Percentiles rank a stretch among this genome's conserved stretches.
Evolutionary conservation across 495 filamentous ascomycete genomes (phyloP).

Genomic region (Penicillium bialowiezense): DNA sequence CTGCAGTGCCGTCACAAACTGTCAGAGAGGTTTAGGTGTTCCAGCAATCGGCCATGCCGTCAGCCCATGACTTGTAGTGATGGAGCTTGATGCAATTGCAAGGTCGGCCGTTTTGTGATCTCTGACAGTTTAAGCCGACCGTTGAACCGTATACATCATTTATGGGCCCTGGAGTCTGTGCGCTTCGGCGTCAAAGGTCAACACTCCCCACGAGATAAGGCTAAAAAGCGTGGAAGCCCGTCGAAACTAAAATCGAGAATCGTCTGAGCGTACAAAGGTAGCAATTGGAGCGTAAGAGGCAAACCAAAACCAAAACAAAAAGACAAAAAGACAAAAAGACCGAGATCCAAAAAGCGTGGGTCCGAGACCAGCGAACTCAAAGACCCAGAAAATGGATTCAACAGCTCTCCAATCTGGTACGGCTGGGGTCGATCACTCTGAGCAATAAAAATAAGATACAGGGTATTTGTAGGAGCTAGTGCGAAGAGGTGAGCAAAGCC

Average conservation of each 20-base stretch:
- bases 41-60: neutral
- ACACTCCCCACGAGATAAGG: neutral
- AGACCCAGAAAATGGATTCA: conserved; percentile 3
- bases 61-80: neutral
- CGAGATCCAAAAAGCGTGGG: conserved; percentile 11
- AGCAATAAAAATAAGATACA: no score
- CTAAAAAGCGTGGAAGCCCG: neutral
- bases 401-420: neutral
- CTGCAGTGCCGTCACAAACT: neutral
- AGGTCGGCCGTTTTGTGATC: conserved; percentile 9
- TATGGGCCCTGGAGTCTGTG: conserved; percentile 23
- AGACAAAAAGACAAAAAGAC: neutral
- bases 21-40: neutral
- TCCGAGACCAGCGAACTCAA: conserved; percentile 5
- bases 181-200: neutral
- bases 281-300: no score
- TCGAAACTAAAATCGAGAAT: no score
- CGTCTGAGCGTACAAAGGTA: no score
- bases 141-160: conserved; percentile 23
- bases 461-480: no score
- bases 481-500: no score
- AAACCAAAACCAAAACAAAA: neutral
- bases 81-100: conserved; percentile 22
- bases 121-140: conserved; percentile 17
- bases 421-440: neutral